Evolutionary conservation across 2,329 filamentous ascomycete genomes (phyloP).

Genomic region (Diaporthe citri): DNA sequence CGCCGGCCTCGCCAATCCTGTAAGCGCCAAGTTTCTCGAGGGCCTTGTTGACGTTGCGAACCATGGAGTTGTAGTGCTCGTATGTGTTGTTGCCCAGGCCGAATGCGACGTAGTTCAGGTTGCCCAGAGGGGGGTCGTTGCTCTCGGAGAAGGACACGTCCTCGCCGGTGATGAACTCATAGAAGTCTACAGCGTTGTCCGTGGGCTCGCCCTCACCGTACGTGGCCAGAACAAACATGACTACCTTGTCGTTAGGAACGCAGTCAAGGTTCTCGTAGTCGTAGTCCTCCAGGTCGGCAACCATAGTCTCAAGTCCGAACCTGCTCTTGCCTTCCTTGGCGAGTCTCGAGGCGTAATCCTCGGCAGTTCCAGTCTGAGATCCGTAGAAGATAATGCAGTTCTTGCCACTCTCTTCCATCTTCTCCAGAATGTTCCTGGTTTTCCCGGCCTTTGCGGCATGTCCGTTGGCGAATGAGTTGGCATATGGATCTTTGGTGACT

Average conservation of each 20-base stretch:
- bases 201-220: slow-evolving; percentile 99
- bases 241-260: slow-evolving; percentile 89
- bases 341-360: slow-evolving; percentile 96
- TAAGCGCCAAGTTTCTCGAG: slow-evolving; percentile 85
- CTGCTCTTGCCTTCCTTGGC: slow-evolving; percentile 98
- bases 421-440: slow-evolving; percentile 93
- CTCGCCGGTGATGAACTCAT: slow-evolving; percentile 91
- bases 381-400: slow-evolving; percentile 99
- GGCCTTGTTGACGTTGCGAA: slow-evolving; percentile 87
- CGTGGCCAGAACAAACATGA: slow-evolving; percentile 95
- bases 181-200: slow-evolving; percentile 98
- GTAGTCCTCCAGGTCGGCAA: slow-evolving; percentile 97
- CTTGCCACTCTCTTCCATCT: slow-evolving; percentile 94
- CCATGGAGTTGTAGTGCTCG: slow-evolving; percentile 99
- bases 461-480: slow-evolving; percentile 77
- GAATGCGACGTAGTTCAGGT: slow-evolving; percentile 94
- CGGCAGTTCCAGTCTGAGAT: slow-evolving; percentile 97
- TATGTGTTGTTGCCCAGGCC: slow-evolving; percentile 99
- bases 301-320: slow-evolving; percentile 98
- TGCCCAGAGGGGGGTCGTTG: slow-evolving; percentile 78
- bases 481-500: slow-evolving; percentile 89
- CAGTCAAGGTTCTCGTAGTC: slow-evolving; percentile 94
- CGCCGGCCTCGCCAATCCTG: slow-evolving; percentile 88
- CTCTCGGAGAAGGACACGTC: slow-evolving; percentile 84
- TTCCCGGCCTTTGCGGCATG: slow-evolving; percentile 82